Base-by-base conservation (phyloP, 352 stramenopile genomes). In the Poterioochromonas sp. region DNA sequence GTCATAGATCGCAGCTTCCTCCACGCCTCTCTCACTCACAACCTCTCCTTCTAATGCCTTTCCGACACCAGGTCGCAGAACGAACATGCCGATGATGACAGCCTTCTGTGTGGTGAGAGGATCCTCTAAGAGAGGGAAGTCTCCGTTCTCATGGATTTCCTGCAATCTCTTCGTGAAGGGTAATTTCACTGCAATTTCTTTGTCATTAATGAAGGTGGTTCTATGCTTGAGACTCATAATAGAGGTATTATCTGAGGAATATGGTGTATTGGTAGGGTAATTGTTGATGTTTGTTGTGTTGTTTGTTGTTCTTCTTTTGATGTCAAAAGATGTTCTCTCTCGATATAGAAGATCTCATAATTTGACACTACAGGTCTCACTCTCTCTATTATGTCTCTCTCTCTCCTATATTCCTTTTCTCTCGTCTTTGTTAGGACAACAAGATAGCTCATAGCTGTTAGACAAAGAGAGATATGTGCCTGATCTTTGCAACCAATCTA, bases 11-110 rank as follows among this genome's bases (percentile, higher is more conserved):
- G 8, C 32, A 1, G 11, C 39, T 44, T 5, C 3, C 15, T 41
- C 15, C 2, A 8, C 26, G 8, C 62, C 62, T 8, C 29, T 29
- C 26, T 32, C 8, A 32, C 26, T 22, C 8, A 62, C 15, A 62
- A 62, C 8, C 39, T 71, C 32, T 8, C 62, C 62, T 26, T 58
- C 47, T 26, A 58, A 26, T 26, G 62, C 8, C 18, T 22, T 15
- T 12, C 15, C 32, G 12, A 40, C 58, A 41, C 1, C 62, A 41
- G 62, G 62, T 12, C 62, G 15, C 11, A 71, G 11, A 12, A 71
- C 62, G 26, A 71, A 71, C 62, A 71, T 71, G 8, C 62, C 62
- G 11, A 71, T 47, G 41, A 71, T 71, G 32, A 3, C 32, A 47
- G 62, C 34, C 15, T 43, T 22, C 39, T 71, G 3, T 22, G 2